Evolutionary conservation across 2,329 filamentous ascomycete genomes (phyloP).

Genomic region (Fusarium lyarnte): DNA sequence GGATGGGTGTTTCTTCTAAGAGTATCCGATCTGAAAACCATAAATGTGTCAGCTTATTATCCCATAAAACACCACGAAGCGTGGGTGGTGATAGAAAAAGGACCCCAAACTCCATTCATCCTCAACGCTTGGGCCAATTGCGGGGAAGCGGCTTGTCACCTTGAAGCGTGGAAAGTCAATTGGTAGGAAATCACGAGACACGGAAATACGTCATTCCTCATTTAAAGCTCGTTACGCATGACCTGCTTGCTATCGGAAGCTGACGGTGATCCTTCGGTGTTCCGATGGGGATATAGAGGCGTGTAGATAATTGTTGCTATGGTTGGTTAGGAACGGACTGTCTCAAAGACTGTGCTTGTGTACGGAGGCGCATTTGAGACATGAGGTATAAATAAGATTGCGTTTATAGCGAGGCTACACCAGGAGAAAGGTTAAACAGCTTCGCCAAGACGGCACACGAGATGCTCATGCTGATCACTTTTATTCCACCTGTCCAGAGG

Average conservation of each 20-base stretch:
- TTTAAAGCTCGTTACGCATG: slow-evolving; percentile 8
- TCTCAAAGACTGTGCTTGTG: slow-evolving; percentile 15
- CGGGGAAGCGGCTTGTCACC: slow-evolving; percentile 14
- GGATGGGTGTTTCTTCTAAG: not conserved
- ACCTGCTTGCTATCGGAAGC: not conserved
- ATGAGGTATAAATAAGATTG: not conserved
- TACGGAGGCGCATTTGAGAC: not conserved
- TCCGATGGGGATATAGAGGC: slow-evolving; percentile 33
- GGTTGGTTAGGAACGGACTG: slow-evolving; percentile 14
- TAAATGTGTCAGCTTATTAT: slow-evolving; percentile 10
- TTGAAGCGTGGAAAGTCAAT: slow-evolving; percentile 16
- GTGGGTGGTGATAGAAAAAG: slow-evolving; percentile 12
- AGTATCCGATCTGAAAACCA: not conserved
- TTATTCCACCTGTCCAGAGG: not conserved
- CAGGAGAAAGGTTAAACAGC: slow-evolving; percentile 1
- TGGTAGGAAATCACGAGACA: slow-evolving; percentile 12
- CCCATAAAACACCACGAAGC: slow-evolving; percentile 10
- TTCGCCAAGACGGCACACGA: slow-evolving; percentile 20
- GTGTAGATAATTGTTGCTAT: not conserved
- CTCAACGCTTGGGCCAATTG: slow-evolving; percentile 8
- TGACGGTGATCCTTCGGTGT: slow-evolving; percentile 25
- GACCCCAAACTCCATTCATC: not conserved
- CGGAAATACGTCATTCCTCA: slow-evolving; percentile 23
- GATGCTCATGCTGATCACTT: slow-evolving; percentile 7
- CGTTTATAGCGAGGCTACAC: not conserved